Base-by-base conservation (phyloP, 768 basidiomycete species). In the Mrakia gelida region DNA sequence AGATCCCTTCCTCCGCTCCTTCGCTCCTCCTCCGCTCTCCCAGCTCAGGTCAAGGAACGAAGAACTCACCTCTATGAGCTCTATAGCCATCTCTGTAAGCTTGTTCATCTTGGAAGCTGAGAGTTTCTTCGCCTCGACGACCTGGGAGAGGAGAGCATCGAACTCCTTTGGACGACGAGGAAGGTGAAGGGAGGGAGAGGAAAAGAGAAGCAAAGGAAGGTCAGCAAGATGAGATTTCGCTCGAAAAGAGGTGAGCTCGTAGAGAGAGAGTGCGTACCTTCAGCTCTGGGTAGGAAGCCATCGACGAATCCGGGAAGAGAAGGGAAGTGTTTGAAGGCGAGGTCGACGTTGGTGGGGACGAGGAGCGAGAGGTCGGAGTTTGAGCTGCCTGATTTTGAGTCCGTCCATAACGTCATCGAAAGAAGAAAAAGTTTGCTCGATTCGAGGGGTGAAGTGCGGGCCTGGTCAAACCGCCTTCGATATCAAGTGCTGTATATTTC, bases 71-170 rank as follows among this genome's bases (percentile, higher is more conserved):
- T 91, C 87, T 86, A 96, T 89, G 65, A 88, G 89, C 83, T 89
- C 90, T 86, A 94, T 84, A 2, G 93, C 91, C 73, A 91, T 87
- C 77, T 92, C 90, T 3, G 91, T 92, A 81, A 98, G 83, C 81
- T 85, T 88, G 70, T 86, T 87, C 88, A 99, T 92, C 86, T 92
- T 93, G 28, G 94, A 92, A 43, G 90, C 91, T 23, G 94, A 96
- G 76, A 98, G 86, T 77, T 93, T 89, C 84, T 93, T 94, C 78
- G 90, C 90, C 75, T 88, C 86, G 67, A 97, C 91, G 61, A 94
- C 89, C 81, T 94, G 90, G 84, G 92, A 92, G 79, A 98, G 85
- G 61, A 90, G 86, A 41, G 87, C 84, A 85, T 95, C 92, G 81
- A 97, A 96, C 76, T 89, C 88, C 94, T 97, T 80, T 75, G 52